Percentiles rank a stretch among this genome's conserved stretches.
phyloP scores from a whole-genome alignment of 2,329 filamentous ascomycete genomes.

The Alternaria angustiovoidea region DNA sequence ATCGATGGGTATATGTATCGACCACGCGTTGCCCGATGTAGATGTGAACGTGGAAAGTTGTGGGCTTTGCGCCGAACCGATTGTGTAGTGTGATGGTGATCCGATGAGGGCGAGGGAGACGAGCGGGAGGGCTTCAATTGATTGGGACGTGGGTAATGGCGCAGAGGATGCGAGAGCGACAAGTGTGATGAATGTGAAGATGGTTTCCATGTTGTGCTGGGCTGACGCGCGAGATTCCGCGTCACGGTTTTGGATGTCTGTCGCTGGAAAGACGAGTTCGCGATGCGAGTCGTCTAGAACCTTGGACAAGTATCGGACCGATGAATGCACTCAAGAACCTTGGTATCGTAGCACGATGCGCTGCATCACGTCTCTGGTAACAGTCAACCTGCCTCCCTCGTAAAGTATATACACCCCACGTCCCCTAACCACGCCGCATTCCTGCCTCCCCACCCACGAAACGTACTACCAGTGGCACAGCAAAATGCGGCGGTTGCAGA shows the following conservation, averaged over 20 bases:
- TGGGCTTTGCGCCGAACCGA: not conserved
- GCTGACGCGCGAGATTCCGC: not conserved
- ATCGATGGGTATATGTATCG: constrained; percentile 27
- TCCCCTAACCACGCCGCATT: constrained; percentile 3
- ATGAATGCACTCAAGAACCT: not conserved
- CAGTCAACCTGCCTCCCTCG: too few species aligned
- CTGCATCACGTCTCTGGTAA: not conserved
- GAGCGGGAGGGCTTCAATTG: not conserved
- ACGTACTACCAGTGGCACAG: constrained; percentile 20
- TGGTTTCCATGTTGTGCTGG: not conserved
- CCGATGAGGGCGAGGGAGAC: not conserved
- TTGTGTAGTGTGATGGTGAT: not conserved
- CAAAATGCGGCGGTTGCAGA: constrained; percentile 17
- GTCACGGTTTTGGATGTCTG: not conserved
- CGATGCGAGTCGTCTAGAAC: not conserved
- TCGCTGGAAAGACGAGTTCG: not conserved
- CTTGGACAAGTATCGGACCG: not conserved
- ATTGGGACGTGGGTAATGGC: not conserved
- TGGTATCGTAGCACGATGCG: not conserved
- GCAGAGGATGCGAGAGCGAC: not conserved
- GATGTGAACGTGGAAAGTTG: not conserved
- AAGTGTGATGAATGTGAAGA: not conserved
- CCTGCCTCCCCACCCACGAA: not conserved
- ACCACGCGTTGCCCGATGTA: constrained; percentile 4
- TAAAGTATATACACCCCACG: not conserved